Conservation (phyloP, 192 early-diverging fungal species). For the Coemansia sp. region DNA sequence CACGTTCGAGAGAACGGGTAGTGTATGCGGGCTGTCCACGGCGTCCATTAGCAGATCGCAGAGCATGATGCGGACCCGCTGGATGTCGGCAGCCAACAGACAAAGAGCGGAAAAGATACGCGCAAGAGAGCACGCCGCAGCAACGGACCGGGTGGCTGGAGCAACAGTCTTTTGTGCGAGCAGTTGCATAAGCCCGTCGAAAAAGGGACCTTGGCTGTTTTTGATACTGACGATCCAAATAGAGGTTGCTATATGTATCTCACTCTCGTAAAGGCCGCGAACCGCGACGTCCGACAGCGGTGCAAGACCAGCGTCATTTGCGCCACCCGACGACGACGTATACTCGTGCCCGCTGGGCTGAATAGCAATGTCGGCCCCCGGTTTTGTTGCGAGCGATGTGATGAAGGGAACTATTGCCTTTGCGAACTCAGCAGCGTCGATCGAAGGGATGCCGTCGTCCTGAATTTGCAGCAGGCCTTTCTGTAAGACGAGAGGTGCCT, state of each 20-base stretch:
- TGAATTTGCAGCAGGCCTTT: conserved; percentile 18
- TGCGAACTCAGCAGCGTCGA: conserved; percentile 12
- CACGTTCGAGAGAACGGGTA: conserved; percentile 42
- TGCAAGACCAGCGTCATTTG: too few relatives aligned
- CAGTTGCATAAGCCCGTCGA: conserved; percentile 25
- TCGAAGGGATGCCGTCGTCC: background rate
- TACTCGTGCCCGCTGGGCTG: background rate
- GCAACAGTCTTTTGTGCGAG: conserved; percentile 30
- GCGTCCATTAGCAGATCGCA: conserved; percentile 55
- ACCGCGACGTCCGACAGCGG: background rate
- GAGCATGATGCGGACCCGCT: conserved; percentile 36
- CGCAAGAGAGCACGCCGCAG: conserved; percentile 32
- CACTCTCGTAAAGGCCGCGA: conserved; percentile 24
- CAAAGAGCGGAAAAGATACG: conserved; percentile 46
- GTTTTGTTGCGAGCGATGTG: conserved; percentile 1
- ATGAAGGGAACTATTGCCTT: conserved; percentile 3
- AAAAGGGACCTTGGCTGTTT: conserved; percentile 27
- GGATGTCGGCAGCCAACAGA: conserved; percentile 35
- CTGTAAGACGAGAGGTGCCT: conserved; percentile 15
- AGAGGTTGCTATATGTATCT: conserved; percentile 20
- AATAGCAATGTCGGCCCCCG: background rate
- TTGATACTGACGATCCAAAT: conserved; percentile 37
- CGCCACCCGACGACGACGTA: background rate
- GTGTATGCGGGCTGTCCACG: conserved; percentile 39
- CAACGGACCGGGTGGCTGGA: conserved; percentile 13